Base-by-base conservation (phyloP, 2,329 filamentous ascomycete species). In the Fusarium luffae region DNA sequence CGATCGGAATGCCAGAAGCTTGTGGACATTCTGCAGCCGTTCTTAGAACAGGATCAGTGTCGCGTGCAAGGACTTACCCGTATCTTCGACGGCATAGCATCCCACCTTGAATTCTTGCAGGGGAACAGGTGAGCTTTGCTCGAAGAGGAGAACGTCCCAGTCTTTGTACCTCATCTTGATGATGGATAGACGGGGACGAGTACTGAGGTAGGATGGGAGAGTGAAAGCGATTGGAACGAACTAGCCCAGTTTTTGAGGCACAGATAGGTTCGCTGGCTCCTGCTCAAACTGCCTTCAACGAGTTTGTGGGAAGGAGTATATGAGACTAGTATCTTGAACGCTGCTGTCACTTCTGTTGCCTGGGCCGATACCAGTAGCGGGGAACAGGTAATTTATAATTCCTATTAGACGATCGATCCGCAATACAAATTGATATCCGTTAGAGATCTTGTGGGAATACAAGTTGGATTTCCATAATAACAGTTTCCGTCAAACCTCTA, bases 91-190 rank as follows among this genome's bases (percentile, higher is more conserved):
- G 32, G 91, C 88, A 77, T 92, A 91, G 77, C 92, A 97, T 65
- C 88, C 85, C 10, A 92, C 93, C 76, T 89, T 90, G 84, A 96
- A 97, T 79, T 97, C 93, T 78, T 93, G 92, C 58, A 94, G 80
- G 2, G 93, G 93, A 14, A 91, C 77, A 73, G 89, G 90, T 72
- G 85, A 89, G 65, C 86, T 85, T 66, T 79, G 80, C 0, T 92
- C 90, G 77, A 97, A 97, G 66, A 97, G 84, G 44, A 97, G 87
- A 58, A 96, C 87, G 75, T 97, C 93, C 93, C 93, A 97, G 75
- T 93, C 89, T 73, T 93, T 88, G 84, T 92, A 97, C 63, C 93
- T 90, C 93, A 97, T 97, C 19, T 52, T 70, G 59, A 50, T 32
- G 67, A 73, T 43, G 42, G 28, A 44, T 85, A 9, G 40, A 16